These are phyloP conservation scores for Plasmodium relictum DNA, from an alignment of 169 alveolate genomes.

Conservation along the genomic window DNA sequence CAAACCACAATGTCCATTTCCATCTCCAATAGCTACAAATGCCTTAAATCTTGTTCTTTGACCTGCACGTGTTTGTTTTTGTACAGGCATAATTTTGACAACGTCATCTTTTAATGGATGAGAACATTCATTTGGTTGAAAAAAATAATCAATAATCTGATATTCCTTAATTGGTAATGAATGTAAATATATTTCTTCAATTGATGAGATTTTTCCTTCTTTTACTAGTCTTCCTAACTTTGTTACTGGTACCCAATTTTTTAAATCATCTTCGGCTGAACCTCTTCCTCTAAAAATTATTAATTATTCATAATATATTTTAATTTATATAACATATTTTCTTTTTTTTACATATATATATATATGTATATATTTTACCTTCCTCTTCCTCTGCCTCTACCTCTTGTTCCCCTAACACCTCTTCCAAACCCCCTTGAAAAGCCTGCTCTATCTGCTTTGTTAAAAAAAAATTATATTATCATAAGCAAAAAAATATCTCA, in stretches of 20 bases:
- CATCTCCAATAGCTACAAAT: constrained; percentile 99
- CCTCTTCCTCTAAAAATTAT: constrained; percentile 89
- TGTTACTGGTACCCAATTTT: constrained; percentile 99
- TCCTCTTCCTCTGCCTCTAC: constrained; percentile 79
- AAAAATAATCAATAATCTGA: constrained; percentile 97
- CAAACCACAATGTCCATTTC: constrained; percentile 97
- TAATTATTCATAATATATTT: not conserved
- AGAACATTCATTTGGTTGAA: constrained; percentile 87
- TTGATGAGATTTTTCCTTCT: constrained; percentile 95
- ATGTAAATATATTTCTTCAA: constrained; percentile 99
- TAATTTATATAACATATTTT: not conserved
- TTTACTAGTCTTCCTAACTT: constrained; percentile 99
- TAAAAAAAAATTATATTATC: too few species aligned
- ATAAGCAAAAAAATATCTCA: too few species aligned
- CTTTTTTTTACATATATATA: not conserved
- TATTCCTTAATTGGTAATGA: constrained; percentile 99
- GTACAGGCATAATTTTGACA: constrained; percentile 99
- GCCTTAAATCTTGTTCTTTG: constrained; percentile 99
- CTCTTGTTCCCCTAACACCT: constrained; percentile 78
- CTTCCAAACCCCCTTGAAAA: constrained; percentile 83
- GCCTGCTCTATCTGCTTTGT: constrained; percentile 82
- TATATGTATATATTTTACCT: constrained; percentile 48
- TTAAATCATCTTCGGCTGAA: constrained; percentile 94
- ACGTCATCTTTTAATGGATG: constrained; percentile 98
- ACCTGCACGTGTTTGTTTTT: constrained; percentile 99